Evolutionary conservation across 2,329 filamentous ascomycete genomes (phyloP).

Genomic region (Akanthomyces lecanii): DNA sequence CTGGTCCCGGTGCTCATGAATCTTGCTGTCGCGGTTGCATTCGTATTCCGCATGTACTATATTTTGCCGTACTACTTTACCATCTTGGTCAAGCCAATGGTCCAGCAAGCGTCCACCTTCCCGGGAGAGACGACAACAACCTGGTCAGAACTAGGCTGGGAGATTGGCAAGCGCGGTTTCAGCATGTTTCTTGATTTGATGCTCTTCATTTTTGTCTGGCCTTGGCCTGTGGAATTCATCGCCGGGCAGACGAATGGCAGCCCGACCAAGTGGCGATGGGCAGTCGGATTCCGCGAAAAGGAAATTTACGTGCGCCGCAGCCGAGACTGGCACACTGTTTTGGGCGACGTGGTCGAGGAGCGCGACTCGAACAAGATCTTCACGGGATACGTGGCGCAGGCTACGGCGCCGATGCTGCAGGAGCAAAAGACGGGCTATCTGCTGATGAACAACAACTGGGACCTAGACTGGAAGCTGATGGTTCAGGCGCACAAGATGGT

Average conservation of each 20-base stretch:
- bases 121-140: slow-evolving; percentile 55
- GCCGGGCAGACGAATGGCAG: slow-evolving; percentile 53
- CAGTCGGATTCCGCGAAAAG: slow-evolving; percentile 68
- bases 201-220: slow-evolving; percentile 63
- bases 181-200: slow-evolving; percentile 72
- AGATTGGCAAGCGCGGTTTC: slow-evolving; percentile 55
- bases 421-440: slow-evolving; percentile 81
- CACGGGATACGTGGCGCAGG: slow-evolving; percentile 59
- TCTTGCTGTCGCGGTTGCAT: slow-evolving; percentile 56
- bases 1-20: slow-evolving; percentile 75
- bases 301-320: slow-evolving; percentile 81
- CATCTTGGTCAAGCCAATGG: slow-evolving; percentile 61
- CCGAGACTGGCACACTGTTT: slow-evolving; percentile 62
- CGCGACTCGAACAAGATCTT: slow-evolving; percentile 53
- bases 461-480: slow-evolving; percentile 83
- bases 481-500: slow-evolving; percentile 66
- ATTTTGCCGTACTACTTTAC: slow-evolving; percentile 70
- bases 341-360: slow-evolving; percentile 52
- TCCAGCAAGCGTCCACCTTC: slow-evolving; percentile 61
- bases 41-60: slow-evolving; percentile 64
- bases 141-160: slow-evolving; percentile 52
- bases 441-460: slow-evolving; percentile 80
- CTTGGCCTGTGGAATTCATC: slow-evolving; percentile 72
- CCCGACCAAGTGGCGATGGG: slow-evolving; percentile 69
- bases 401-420: slow-evolving; percentile 63